Conservation (phyloP, 495 filamentous ascomycete species). For the Jackrogersella multiformis region DNA sequence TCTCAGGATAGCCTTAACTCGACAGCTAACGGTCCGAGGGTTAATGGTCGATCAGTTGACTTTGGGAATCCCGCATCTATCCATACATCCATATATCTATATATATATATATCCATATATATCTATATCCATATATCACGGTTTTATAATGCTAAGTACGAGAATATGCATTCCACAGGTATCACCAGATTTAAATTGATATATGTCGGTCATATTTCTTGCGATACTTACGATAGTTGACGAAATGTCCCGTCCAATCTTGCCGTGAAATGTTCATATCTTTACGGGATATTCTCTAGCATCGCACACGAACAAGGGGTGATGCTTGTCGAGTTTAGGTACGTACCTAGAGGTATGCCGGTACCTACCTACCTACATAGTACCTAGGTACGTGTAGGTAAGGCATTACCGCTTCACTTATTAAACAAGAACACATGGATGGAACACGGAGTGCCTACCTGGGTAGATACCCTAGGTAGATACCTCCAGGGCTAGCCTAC, state of each 20-base stretch:
- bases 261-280: slow-evolving; percentile 22
- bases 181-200: neutral
- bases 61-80: neutral
- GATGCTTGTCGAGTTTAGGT: neutral
- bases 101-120: too few relatives aligned
- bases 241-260: slow-evolving; percentile 8
- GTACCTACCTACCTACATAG: too few relatives aligned
- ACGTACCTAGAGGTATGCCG: too few relatives aligned
- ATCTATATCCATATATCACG: too few relatives aligned
- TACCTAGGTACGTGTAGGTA: too few relatives aligned
- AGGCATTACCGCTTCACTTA: too few relatives aligned
- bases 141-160: too few relatives aligned
- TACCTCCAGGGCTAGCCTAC: too few relatives aligned
- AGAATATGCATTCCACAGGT: neutral
- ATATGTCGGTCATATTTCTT: slow-evolving; percentile 25
- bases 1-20: slow-evolving; percentile 30
- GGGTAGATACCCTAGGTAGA: neutral
- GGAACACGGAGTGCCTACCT: neutral
- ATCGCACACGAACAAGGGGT: neutral
- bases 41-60: slow-evolving; percentile 33
- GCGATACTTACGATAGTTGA: slow-evolving; percentile 19
- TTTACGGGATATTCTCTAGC: slow-evolving; percentile 6
- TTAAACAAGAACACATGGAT: slow-evolving; percentile 1
- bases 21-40: neutral
- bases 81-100: too few relatives aligned